Evolutionary conservation across 176 grass and related monocot species (phyloP).

Genomic region (Secale cereale): DNA sequence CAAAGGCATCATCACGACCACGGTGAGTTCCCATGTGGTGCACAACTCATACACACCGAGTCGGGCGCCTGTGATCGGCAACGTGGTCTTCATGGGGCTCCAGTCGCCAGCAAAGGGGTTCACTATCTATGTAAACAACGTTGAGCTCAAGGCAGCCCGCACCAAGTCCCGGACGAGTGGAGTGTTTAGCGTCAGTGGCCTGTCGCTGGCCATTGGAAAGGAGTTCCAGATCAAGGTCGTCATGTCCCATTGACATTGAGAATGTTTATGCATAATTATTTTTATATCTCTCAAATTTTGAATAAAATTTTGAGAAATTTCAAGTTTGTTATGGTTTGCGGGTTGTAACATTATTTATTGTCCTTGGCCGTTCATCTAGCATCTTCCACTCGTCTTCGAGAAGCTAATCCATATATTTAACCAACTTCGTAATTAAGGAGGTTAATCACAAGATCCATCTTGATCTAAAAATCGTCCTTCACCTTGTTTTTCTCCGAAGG

Average conservation of each 20-base stretch:
- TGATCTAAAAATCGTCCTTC: too few species aligned
- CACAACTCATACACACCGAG: conserved; percentile 37
- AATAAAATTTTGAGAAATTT: not conserved
- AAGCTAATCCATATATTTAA: too few species aligned
- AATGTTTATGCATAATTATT: not conserved
- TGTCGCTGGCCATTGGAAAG: conserved; percentile 44
- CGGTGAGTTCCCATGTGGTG: conserved; percentile 48
- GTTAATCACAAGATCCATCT: too few species aligned
- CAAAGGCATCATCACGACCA: conserved; percentile 6
- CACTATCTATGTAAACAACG: conserved; percentile 24
- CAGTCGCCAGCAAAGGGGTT: not conserved
- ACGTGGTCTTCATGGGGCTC: conserved; percentile 63
- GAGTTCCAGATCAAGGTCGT: conserved; percentile 62
- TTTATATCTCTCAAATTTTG: not conserved
- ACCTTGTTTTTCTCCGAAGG: too few species aligned
- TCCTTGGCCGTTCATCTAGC: too few species aligned
- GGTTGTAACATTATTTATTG: not conserved
- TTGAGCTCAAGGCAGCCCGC: conserved; percentile 13
- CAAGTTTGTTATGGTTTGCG: not conserved
- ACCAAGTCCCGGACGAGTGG: not conserved
- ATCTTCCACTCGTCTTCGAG: too few species aligned
- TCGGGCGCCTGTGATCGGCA: conserved; percentile 28
- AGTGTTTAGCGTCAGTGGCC: conserved; percentile 32
- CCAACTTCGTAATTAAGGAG: too few species aligned
- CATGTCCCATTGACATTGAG: not conserved